These are phyloP conservation scores for Neoboletus brunneissimus DNA, from an alignment of 768 basidiomycete species.

Conservation along the genomic window DNA sequence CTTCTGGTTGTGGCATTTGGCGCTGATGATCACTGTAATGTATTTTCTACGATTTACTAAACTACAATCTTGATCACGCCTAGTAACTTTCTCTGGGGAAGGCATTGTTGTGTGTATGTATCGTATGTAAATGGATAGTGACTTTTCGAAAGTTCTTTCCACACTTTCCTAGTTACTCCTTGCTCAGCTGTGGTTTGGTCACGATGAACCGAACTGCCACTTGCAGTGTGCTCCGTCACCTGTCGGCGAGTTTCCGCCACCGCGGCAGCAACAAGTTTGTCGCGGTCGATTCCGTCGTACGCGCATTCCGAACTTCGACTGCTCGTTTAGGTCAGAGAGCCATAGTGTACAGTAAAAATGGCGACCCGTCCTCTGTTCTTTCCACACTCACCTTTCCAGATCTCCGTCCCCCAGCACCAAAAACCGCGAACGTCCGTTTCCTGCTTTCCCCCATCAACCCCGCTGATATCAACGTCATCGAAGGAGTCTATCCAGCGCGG, in stretches of 20 bases:
- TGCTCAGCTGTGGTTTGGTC: not conserved
- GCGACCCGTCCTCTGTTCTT: slow-evolving; percentile 62
- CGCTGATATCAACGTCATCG: slow-evolving; percentile 76
- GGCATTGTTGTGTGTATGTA: not conserved
- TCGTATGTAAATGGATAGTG: not conserved
- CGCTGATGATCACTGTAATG: not conserved
- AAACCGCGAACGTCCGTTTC: slow-evolving; percentile 62
- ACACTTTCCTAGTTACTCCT: not conserved
- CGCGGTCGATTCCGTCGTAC: slow-evolving; percentile 1
- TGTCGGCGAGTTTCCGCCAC: not conserved
- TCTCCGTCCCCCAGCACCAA: slow-evolving; percentile 51
- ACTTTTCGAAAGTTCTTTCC: no score
- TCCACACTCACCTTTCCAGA: slow-evolving; percentile 48
- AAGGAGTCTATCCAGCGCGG: slow-evolving; percentile 77
- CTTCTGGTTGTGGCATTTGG: slow-evolving; percentile 5
- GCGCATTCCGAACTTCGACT: slow-evolving; percentile 34
- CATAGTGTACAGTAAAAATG: slow-evolving; percentile 59
- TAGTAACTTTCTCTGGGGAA: not conserved
- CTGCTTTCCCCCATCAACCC: slow-evolving; percentile 78
- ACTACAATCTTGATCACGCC: no score
- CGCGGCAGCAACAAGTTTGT: not conserved
- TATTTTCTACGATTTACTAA: slow-evolving; percentile 11
- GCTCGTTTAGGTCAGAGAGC: slow-evolving; percentile 48
- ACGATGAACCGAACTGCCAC: slow-evolving; percentile 2
- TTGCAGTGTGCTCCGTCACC: not conserved